phyloP scores from a whole-genome alignment of 1,284 basidiomycete genomes.

The Ceratobasidium theobromae region DNA sequence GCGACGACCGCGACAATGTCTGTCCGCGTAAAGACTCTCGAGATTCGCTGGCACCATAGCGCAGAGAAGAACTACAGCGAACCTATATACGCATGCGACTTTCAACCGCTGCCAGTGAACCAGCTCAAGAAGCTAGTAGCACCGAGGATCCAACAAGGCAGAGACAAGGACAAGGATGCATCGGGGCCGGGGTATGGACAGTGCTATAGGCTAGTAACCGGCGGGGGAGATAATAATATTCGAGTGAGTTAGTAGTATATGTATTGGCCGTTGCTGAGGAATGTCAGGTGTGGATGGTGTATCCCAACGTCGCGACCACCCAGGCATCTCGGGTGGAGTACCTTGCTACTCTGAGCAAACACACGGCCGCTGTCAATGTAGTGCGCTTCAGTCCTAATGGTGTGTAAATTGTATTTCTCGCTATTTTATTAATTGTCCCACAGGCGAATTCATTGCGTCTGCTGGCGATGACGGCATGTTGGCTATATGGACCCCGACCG shows the following conservation, averaged over 20 bases:
- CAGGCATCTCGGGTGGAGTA: constrained; percentile 93
- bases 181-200: constrained; percentile 43
- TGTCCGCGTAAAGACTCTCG: constrained; percentile 80
- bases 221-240: constrained; percentile 96
- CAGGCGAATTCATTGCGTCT: constrained; percentile 86
- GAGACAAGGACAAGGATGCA: constrained; percentile 56
- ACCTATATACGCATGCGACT: constrained; percentile 93
- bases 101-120: constrained; percentile 65
- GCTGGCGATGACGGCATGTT: constrained; percentile 98
- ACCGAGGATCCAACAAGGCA: constrained; percentile 54
- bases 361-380: constrained; percentile 95
- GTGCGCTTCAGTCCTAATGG: constrained; percentile 95
- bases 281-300: constrained; percentile 85
- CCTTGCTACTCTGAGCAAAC: constrained; percentile 88
- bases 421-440: neutral
- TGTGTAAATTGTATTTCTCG: constrained; percentile 44
- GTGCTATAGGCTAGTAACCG: constrained; percentile 84
- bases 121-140: constrained; percentile 49
- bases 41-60: constrained; percentile 90
- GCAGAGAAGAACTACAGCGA: constrained; percentile 52
- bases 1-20: constrained; percentile 4
- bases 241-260: constrained; percentile 55
- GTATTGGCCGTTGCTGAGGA: constrained; percentile 30
- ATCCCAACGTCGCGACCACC: constrained; percentile 75
- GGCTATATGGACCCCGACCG: constrained; percentile 89